A percentile compares a stretch with the other conserved stretches of the same genome.
Evolutionary conservation across 306 rosid species (phyloP).

Genomic region (Cyamopsis tetragonoloba): DNA sequence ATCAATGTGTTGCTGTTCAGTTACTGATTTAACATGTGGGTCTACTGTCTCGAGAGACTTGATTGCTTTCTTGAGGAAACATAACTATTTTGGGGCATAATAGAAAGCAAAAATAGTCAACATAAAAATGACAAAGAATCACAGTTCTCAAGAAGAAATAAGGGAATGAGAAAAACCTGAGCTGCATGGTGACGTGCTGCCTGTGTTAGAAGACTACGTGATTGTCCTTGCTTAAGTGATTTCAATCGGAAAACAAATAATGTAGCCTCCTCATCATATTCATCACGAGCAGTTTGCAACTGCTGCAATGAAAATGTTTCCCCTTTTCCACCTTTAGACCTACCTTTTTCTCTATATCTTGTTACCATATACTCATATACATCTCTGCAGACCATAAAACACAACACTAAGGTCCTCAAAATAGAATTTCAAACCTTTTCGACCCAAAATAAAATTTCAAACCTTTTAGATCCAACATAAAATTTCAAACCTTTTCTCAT

Average conservation of each 20-base stretch:
- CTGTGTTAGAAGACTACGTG: slow-evolving; percentile 95
- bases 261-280: slow-evolving; percentile 93
- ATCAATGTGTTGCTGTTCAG: slow-evolving; percentile 91
- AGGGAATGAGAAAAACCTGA: slow-evolving; percentile 58
- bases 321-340: slow-evolving; percentile 67
- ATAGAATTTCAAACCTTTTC: no score
- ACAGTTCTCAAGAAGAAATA: background rate
- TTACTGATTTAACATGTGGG: slow-evolving; percentile 75
- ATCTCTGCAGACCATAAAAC: slow-evolving; percentile 59
- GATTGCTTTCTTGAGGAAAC: slow-evolving; percentile 85
- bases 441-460: slow-evolving; percentile 16
- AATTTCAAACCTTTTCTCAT: slow-evolving; percentile 77
- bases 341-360: slow-evolving; percentile 75
- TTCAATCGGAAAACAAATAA: slow-evolving; percentile 88
- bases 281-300: slow-evolving; percentile 77
- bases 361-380: slow-evolving; percentile 68
- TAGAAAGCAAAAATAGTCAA: slow-evolving; percentile 25
- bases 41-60: slow-evolving; percentile 83
- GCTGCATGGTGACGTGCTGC: slow-evolving; percentile 99
- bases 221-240: slow-evolving; percentile 97
- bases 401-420: slow-evolving; percentile 32
- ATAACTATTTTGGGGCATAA: slow-evolving; percentile 53
- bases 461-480: slow-evolving; percentile 52
- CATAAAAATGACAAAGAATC: background rate
- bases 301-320: slow-evolving; percentile 73